A percentile compares a stretch with the other conserved stretches of the same genome.
These are phyloP conservation scores for Albizia julibrissin DNA, from an alignment of 306 rosid species.

Conservation along the genomic window DNA sequence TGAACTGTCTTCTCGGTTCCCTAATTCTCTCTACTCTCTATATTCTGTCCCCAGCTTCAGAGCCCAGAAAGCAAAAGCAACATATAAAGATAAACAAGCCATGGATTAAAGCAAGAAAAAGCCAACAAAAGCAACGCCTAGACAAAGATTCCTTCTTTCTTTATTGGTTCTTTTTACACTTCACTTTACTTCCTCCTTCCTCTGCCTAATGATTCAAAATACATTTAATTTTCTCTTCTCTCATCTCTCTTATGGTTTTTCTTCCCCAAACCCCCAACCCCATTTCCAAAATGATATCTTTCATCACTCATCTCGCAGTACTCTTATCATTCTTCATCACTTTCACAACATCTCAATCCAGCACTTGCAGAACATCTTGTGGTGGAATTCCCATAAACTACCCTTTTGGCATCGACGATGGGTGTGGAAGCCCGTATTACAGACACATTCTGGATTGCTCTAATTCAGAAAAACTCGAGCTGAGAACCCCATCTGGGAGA, in stretches of 20 bases:
- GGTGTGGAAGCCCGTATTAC: conserved; percentile 92
- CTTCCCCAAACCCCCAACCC: conserved; percentile 13
- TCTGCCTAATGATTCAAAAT: conserved; percentile 25
- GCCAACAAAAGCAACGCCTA: conserved; percentile 41
- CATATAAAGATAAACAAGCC: conserved; percentile 27
- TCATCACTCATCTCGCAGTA: conserved; percentile 26
- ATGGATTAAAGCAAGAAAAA: conserved; percentile 37
- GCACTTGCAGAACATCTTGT: conserved; percentile 75
- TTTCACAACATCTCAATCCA: conserved; percentile 46
- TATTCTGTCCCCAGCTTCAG: conserved; percentile 24
- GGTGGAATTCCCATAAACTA: conserved; percentile 74
- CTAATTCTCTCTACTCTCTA: not conserved
- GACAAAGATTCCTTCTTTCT: conserved; percentile 27
- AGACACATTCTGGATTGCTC: conserved; percentile 72
- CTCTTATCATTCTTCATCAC: conserved; percentile 40
- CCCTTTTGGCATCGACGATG: conserved; percentile 90
- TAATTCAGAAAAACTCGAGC: conserved; percentile 52
- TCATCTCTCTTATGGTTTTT: conserved; percentile 29
- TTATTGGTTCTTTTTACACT: not conserved
- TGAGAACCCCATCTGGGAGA: conserved; percentile 81
- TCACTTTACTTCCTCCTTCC: conserved; percentile 30
- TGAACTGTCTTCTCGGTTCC: conserved; percentile 6
- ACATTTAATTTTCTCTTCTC: conserved; percentile 15
- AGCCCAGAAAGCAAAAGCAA: conserved; percentile 50
- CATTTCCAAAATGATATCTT: conserved; percentile 27